Base-by-base conservation (phyloP, 2,329 filamentous ascomycete genomes). In the Scytalidium sp. region DNA sequence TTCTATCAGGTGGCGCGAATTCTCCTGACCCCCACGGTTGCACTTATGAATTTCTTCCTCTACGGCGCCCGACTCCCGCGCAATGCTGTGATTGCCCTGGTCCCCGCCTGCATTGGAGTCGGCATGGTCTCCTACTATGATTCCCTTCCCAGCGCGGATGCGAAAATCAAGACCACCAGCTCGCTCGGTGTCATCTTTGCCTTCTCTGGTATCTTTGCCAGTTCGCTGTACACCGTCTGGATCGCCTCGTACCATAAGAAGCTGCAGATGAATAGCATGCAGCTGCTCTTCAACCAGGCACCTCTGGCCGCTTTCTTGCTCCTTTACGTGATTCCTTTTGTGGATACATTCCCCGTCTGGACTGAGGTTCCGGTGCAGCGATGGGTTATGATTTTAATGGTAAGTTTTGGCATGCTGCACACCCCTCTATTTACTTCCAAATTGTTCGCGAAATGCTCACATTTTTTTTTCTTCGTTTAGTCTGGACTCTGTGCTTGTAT, bases 1-100 rank as follows among this genome's bases (percentile, higher is more conserved):
- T 87, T 88, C 64, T 88, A 87, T 65, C 84, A 88, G 64, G 78
- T 87, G 44, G 83, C 81, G 3, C 79, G 84, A 20, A 84, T 87
- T 51, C 71, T 87, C 11, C 74, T 87, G 22, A 87, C 84, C 1
- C 85, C 85, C 3, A 76, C 74, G 41, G 83, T 86, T 19, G 84
- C 83, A 3, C 64, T 80, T 15, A 80, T 88, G 73, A 87, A 87
- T 66, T 84, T 73, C 57, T 62, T 83, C 19, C 70, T 87, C 25
- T 85, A 85, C 67, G 67, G 72, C 54, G 70, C 76, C 21, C 78
- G 71, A 0, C 73, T 87, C 10, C 81, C 84, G 6, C 65, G 65
- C 41, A 67, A 69, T 47, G 83, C 84, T 17, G 63, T 65, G 39
- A 57, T 56, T 39, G 75, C 83, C 6, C 70, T 87, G 41, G 56